Evolutionary conservation across 192 early-diverging fungal species (phyloP).

Genomic region (Coemansia sp.): DNA sequence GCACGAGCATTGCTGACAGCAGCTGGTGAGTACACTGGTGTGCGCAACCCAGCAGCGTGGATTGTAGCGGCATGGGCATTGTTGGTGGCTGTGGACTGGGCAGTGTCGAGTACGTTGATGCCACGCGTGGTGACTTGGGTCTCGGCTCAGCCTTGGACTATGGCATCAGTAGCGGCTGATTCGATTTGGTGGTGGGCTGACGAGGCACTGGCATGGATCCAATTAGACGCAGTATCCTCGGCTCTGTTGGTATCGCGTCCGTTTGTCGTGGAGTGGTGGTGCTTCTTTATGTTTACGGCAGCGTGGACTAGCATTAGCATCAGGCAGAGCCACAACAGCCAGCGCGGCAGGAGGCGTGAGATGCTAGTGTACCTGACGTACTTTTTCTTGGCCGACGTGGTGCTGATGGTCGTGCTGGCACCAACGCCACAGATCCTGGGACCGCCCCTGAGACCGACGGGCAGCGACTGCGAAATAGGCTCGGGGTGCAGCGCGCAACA

Average conservation of each 20-base stretch:
- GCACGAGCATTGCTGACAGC: neutral
- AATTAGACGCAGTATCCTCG: constrained; percentile 11
- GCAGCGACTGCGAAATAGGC: neutral
- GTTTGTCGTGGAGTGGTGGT: constrained; percentile 37
- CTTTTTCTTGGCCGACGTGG: constrained; percentile 29
- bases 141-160: constrained; percentile 29
- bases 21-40: neutral
- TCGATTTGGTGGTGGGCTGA: constrained; percentile 33
- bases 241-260: constrained; percentile 26
- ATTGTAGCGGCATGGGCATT: constrained; percentile 35
- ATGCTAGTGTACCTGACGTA: constrained; percentile 17
- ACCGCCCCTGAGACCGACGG: no score
- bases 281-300: constrained; percentile 16
- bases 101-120: constrained; percentile 24
- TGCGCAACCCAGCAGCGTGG: neutral
- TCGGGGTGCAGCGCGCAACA: neutral
- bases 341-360: neutral
- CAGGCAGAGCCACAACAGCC: neutral
- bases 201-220: constrained; percentile 27
- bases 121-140: constrained; percentile 27
- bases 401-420: constrained; percentile 13
- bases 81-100: constrained; percentile 36
- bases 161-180: constrained; percentile 9
- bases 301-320: neutral
- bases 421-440: neutral